These are phyloP conservation scores for Lanzia echinophila DNA, from an alignment of 2,329 filamentous ascomycete genomes.

Conservation along the genomic window DNA sequence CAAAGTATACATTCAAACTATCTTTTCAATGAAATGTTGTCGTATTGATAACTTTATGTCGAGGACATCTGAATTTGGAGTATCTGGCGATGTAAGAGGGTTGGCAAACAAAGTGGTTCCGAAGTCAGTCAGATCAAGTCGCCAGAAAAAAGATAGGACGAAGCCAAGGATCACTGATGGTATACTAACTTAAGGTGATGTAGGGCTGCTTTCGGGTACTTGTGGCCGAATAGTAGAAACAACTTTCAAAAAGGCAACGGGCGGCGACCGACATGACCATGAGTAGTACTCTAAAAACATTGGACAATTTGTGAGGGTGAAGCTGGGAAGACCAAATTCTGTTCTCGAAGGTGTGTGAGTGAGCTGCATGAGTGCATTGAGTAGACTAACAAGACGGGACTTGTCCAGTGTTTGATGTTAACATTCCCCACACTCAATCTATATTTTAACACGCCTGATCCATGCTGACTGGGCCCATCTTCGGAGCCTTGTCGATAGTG, in stretches of 20 bases:
- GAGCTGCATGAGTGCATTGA: conserved; percentile 29
- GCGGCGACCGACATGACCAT: conserved; percentile 28
- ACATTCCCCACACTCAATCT: conserved; percentile 27
- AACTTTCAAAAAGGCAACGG: conserved; percentile 23
- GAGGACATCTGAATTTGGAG: conserved; percentile 5
- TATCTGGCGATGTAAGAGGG: conserved; percentile 12
- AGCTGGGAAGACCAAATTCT: conserved; percentile 10
- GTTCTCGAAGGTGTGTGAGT: background rate
- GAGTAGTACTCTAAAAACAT: conserved; percentile 14
- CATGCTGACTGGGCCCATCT: conserved; percentile 21
- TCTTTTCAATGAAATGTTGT: background rate
- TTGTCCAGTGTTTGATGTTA: conserved; percentile 31
- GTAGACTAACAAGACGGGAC: conserved; percentile 23
- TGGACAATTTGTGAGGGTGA: conserved; percentile 10
- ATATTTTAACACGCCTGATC: conserved; percentile 18
- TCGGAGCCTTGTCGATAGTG: conserved; percentile 30
- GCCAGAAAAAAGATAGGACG: conserved; percentile 16
- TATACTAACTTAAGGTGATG: conserved; percentile 16
- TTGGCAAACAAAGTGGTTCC: conserved; percentile 8
- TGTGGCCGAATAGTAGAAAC: conserved; percentile 24
- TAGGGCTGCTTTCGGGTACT: conserved; percentile 26
- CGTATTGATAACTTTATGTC: background rate
- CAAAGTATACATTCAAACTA: background rate
- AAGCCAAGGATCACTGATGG: conserved; percentile 16
- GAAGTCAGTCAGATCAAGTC: conserved; percentile 11